A percentile compares a stretch with the other conserved stretches of the same genome.
These are phyloP conservation scores for Aphanomyces astaci DNA, from an alignment of 352 stramenopile genomes.

Conservation along the genomic window DNA sequence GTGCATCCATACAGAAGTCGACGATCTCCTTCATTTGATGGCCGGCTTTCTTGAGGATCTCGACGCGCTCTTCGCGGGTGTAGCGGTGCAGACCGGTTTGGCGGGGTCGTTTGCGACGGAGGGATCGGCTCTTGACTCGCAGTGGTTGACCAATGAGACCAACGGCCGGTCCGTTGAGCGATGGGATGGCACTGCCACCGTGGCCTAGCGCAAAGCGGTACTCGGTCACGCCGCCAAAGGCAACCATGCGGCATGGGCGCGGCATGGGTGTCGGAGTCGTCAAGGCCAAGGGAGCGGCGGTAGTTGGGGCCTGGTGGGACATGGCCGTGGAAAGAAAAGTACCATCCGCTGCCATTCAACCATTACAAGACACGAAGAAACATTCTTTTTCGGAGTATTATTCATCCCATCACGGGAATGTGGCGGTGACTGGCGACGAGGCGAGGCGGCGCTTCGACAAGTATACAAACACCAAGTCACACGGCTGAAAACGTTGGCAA, in stretches of 20 bases:
- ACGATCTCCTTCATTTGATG: conserved; percentile 20
- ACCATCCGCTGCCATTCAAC: not conserved
- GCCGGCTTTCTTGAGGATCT: not conserved
- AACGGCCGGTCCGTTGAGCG: conserved; percentile 3
- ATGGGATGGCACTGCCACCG: not conserved
- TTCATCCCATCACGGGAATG: not conserved
- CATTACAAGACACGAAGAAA: not conserved
- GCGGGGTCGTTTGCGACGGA: not conserved
- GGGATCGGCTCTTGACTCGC: not conserved
- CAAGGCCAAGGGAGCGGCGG: not conserved
- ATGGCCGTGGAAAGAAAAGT: not conserved
- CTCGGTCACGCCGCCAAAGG: not conserved
- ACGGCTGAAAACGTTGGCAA: not conserved
- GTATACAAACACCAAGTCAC: not conserved
- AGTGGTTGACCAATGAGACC: conserved; percentile 4
- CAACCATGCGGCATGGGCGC: not conserved
- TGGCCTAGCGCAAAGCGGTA: conserved; percentile 17
- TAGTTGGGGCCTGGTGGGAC: too few species aligned
- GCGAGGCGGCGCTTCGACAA: not conserved
- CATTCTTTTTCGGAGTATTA: conserved; percentile 20
- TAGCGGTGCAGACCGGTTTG: not conserved
- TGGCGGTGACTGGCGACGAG: not conserved
- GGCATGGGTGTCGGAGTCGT: not conserved
- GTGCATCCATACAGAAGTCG: conserved; percentile 18
- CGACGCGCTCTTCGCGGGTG: not conserved